Base-by-base conservation (phyloP, 495 filamentous ascomycete species). In the Penicillium dipodomyicola region DNA sequence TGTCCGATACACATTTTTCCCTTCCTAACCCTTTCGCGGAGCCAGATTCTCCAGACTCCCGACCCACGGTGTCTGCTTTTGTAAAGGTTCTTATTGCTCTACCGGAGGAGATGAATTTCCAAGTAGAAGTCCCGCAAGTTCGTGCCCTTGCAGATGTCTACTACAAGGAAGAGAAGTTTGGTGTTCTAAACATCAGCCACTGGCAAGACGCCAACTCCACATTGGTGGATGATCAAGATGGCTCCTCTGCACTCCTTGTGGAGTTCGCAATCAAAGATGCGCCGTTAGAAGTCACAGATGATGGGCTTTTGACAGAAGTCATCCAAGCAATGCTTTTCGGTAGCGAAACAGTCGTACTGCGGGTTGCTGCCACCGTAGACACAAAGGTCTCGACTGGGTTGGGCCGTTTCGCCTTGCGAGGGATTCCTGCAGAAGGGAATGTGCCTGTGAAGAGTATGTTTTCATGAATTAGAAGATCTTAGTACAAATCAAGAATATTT, bases 171-270 rank as follows among this genome's bases (percentile, higher is more conserved):
- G 73, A 84, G 43, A 87, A 88, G 64, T 82, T 98, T 49, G 94
- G 94, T 14, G 73, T 82, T 27, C 77, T 98, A 15, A 80, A 91
- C 62, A 65, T 97, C 37, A 66, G 78, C 17, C 77, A 92, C 61
- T 98, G 92, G 93, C 90, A 96, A 65, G 72, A 81, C 25, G 88
- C 94, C 22, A 89, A 87, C 61, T 94, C 92, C n/a, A 88, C 84
- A 2, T 81, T 81, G 56, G 74, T 87, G 22, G 74, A 84, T 15
- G 81, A 77, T 9, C 66, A 74, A 3, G 76, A 81, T 58, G 75
- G 80, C 27, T 77, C 82, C 19, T 75, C 85, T 2, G 75, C 72
- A 17, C 74, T 97, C 12, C 68, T 84, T 50, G 89, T 97, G 25
- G 73, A 87, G 56, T 91, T 93, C 22, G 71, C 73, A 0, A 84